Conservation (phyloP, 805 yeast species). For the Candida sonorensis region DNA sequence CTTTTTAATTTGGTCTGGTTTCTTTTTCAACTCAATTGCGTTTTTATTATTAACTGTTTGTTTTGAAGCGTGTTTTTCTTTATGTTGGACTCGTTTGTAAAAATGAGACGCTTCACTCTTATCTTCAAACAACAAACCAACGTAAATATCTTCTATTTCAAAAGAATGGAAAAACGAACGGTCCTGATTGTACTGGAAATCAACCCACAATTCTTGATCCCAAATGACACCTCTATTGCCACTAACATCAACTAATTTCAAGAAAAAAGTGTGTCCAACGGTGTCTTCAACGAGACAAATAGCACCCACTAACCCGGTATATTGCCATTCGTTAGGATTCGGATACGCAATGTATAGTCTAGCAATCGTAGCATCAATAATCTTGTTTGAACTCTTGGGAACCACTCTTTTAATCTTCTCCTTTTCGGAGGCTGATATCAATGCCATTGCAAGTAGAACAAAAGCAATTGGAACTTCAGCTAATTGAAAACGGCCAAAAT, state of each 20-base stretch:
- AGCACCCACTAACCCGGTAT: constrained; percentile 88
- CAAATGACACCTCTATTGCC: constrained; percentile 86
- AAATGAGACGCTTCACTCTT: constrained; percentile 82
- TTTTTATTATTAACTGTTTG: constrained; percentile 81
- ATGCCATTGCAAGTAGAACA: neutral
- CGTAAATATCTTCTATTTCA: constrained; percentile 84
- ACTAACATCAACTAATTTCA: constrained; percentile 78
- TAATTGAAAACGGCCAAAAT: too few species aligned
- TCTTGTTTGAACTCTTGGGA: constrained; percentile 82
- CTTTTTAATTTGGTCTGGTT: constrained; percentile 29
- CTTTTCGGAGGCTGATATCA: constrained; percentile 56
- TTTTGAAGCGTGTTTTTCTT: constrained; percentile 81
- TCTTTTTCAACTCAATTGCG: constrained; percentile 73
- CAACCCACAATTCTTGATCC: constrained; percentile 93
- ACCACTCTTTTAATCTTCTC: constrained; percentile 84
- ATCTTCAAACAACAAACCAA: constrained; percentile 86
- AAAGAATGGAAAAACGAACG: constrained; percentile 91
- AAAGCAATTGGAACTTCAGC: too few species aligned
- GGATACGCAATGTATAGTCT: constrained; percentile 88
- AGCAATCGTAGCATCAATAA: constrained; percentile 87
- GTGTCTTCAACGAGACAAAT: constrained; percentile 81
- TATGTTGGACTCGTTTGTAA: constrained; percentile 62
- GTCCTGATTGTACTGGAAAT: constrained; percentile 88
- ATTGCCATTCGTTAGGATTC: constrained; percentile 70
- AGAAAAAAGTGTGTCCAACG: constrained; percentile 89